Evolutionary conservation across 495 filamentous ascomycete species (phyloP), one percentile per base, ranked within the genome.

Genomic region (Penicillium riverlandense): DNA sequence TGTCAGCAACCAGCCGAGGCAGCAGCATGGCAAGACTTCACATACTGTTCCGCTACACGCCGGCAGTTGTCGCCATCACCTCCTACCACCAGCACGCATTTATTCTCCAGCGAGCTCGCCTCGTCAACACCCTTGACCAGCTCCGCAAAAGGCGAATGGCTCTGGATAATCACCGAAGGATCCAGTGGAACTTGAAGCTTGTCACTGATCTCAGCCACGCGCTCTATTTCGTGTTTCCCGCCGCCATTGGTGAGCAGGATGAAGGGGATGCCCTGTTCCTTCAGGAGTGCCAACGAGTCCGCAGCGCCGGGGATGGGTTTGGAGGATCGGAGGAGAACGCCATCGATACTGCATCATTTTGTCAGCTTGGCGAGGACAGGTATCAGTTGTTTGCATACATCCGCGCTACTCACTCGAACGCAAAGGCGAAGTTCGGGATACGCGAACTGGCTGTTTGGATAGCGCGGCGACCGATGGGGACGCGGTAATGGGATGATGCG

Each of bases 221-320:
- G 79, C 38, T 83, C 78, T 1, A 65, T 66, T 65, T 95, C 89
- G 43, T 78, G 76, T 54, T 83, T 85, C 41, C 89, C 89, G 37
- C 89, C 89, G 53, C 89, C 89, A 59, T 95, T 95, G 43, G 89
- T 95, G 41, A 95, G 74, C 30, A 95, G 76, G 50, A 94, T 85
- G 66, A 86, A 94, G 9, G 86, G 86, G 38, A 95, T 85, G 7
- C 72, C 68, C 39, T 86, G 71, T 15, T 75, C 53, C 50, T 90
- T 78, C 15, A 97, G 80, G 48, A 78, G 79, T 10, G 59, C 52
- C n/a, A 99, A 74, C 11, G 90, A 74, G 45, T 83, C 69, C n/a
- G 78, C 69, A 0, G 94, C 94, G 29, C 82, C 80, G n/a, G 90
- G 83, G 30, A 95, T 80, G 8, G 90, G 83, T 42, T 77, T 78